Evolutionary conservation across 768 basidiomycete genomes (phyloP).

Genomic region (Floccularia luteovirens): DNA sequence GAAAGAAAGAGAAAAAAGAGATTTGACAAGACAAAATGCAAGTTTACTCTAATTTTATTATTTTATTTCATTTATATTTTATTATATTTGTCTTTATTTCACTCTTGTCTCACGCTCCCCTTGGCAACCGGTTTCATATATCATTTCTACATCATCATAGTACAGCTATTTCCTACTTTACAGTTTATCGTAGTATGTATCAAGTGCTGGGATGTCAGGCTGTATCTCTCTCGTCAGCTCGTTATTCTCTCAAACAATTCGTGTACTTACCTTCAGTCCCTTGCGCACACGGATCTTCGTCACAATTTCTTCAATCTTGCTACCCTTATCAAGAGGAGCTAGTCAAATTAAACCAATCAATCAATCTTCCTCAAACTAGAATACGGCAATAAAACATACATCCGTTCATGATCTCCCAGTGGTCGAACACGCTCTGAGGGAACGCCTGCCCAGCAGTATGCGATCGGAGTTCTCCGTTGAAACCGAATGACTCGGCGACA

Average conservation of each 20-base stretch:
- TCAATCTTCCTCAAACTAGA: neutral
- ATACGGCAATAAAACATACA: constrained; percentile 35
- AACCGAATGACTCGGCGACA: constrained; percentile 90
- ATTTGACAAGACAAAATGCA: no score
- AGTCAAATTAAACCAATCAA: constrained; percentile 7
- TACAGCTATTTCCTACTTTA: constrained; percentile 32
- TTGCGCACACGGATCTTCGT: constrained; percentile 82
- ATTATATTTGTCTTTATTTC: no score
- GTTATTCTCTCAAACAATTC: neutral
- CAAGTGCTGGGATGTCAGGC: constrained; percentile 85
- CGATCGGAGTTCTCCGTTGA: constrained; percentile 92
- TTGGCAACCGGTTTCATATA: no score
- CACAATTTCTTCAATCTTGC: constrained; percentile 85
- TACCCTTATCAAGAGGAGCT: constrained; percentile 85
- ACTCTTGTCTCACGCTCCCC: no score
- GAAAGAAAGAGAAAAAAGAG: no score
- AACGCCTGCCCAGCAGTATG: constrained; percentile 96
- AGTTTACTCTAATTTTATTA: no score
- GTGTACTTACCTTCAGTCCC: constrained; percentile 73
- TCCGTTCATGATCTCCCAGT: constrained; percentile 84
- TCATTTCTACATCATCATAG: no score
- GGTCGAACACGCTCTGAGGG: constrained; percentile 93
- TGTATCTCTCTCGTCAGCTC: constrained; percentile 14
- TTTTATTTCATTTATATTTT: no score
- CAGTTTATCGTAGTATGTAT: constrained; percentile 92